phyloP scores from a whole-genome alignment of 257 asterid genomes.

The Solanum dulcamara region DNA sequence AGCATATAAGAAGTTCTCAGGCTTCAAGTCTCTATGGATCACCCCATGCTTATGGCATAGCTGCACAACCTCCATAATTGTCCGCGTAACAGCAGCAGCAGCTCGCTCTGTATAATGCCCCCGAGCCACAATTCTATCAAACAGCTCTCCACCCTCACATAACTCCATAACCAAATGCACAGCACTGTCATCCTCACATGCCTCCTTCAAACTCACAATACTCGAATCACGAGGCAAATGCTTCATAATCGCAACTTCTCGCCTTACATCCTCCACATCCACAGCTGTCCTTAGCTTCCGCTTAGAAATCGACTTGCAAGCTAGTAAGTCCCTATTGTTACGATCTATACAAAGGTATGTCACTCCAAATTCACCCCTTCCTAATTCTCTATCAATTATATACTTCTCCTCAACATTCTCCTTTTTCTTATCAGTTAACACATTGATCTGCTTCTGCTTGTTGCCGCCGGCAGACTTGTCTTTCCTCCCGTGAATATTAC shows the following conservation, averaged over 20 bases:
- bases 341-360: constrained; percentile 78
- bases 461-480: constrained; percentile 27
- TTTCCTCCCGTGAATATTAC: constrained; percentile 52
- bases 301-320: constrained; percentile 94
- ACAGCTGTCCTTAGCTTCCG: constrained; percentile 83
- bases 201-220: constrained; percentile 78
- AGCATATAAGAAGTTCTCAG: constrained; percentile 78
- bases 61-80: constrained; percentile 82
- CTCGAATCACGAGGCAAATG: constrained; percentile 74
- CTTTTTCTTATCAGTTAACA: constrained; percentile 43
- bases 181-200: constrained; percentile 84
- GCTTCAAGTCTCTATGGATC: constrained; percentile 88
- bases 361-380: constrained; percentile 90
- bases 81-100: constrained; percentile 65
- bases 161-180: constrained; percentile 93
- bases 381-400: constrained; percentile 64
- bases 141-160: constrained; percentile 91
- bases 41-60: constrained; percentile 89
- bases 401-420: constrained; percentile 68
- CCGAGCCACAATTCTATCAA: constrained; percentile 86
- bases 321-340: constrained; percentile 54
- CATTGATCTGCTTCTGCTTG: constrained; percentile 39
- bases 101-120: constrained; percentile 88
- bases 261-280: constrained; percentile 86
- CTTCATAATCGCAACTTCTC: constrained; percentile 91